Evolutionary conservation across 1,284 basidiomycete genomes (phyloP).

Genomic region (Ceratobasidium sp.): DNA sequence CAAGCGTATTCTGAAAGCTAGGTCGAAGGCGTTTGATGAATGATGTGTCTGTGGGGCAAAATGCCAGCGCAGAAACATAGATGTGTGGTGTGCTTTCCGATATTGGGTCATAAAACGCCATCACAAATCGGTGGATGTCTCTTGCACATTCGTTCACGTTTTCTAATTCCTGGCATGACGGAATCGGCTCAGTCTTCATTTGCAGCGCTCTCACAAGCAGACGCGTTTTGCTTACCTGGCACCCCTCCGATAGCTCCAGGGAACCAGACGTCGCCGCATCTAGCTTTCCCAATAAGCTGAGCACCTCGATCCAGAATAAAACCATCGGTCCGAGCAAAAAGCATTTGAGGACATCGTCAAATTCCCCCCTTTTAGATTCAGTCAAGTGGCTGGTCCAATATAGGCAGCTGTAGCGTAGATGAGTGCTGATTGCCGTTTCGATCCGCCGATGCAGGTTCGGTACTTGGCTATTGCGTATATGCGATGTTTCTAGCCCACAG

Average conservation of each 20-base stretch:
- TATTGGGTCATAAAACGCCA: too few relatives aligned
- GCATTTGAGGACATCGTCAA: neutral
- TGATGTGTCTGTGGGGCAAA: too few relatives aligned
- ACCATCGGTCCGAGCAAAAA: conserved; percentile 11
- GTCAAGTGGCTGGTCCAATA: conserved; percentile 28
- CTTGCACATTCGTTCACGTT: too few relatives aligned
- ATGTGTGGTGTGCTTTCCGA: too few relatives aligned
- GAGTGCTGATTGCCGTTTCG: neutral
- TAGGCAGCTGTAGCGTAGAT: conserved; percentile 23
- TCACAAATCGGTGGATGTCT: too few relatives aligned
- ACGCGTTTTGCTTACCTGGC: conserved; percentile 1
- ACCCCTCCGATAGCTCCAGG: neutral
- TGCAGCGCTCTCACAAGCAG: too few relatives aligned
- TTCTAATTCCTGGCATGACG: too few relatives aligned
- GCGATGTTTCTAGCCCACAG: conserved; percentile 10
- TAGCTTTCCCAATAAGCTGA: conserved; percentile 24
- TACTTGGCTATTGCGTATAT: conserved; percentile 23
- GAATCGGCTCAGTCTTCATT: too few relatives aligned
- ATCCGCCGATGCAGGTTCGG: conserved; percentile 11
- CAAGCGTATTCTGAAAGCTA: too few relatives aligned
- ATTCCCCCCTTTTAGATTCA: neutral
- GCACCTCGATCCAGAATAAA: conserved; percentile 35
- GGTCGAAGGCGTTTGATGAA: too few relatives aligned
- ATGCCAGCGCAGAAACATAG: too few relatives aligned
- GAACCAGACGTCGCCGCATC: neutral